Evolutionary conservation across 805 yeast species (phyloP).

Genomic region (Tetrapisispora nanseiensis): DNA sequence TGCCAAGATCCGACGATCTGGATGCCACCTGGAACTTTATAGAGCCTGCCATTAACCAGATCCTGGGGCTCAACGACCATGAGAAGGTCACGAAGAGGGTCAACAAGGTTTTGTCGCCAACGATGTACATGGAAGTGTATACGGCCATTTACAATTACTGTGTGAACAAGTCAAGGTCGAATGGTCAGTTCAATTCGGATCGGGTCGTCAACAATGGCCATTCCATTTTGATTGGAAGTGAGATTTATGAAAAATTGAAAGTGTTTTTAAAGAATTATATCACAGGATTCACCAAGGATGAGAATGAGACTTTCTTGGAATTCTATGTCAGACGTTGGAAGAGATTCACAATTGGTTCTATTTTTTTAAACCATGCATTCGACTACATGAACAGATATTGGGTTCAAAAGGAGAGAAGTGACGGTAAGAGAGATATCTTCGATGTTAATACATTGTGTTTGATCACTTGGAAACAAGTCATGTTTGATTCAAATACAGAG

Average conservation of each 20-base stretch:
- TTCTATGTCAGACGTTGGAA: conserved; percentile 86
- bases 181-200: conserved; percentile 34
- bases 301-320: conserved; percentile 60
- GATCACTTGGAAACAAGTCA: conserved; percentile 75
- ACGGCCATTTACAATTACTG: conserved; percentile 91
- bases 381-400: conserved; percentile 95
- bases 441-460: conserved; percentile 87
- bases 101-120: conserved; percentile 52
- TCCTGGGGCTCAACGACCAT: conserved; percentile 48
- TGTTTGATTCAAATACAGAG: conserved; percentile 61
- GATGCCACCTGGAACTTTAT: conserved; percentile 69
- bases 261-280: conserved; percentile 57
- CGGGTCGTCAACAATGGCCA: conserved; percentile 22
- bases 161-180: conserved; percentile 58
- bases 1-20: conserved; percentile 52
- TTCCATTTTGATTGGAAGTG: conserved; percentile 70
- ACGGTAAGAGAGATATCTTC: conserved; percentile 79
- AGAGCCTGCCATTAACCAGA: conserved; percentile 64
- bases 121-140: conserved; percentile 81
- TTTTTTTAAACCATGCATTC: conserved; percentile 82
- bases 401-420: conserved; percentile 93
- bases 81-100: conserved; percentile 30
- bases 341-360: conserved; percentile 83
- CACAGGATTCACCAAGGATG: conserved; percentile 37
- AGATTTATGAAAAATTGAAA: conserved; percentile 65